Evolutionary conservation across 2,329 filamentous ascomycete species (phyloP).

Genomic region (Ilyonectria mors-panacis): DNA sequence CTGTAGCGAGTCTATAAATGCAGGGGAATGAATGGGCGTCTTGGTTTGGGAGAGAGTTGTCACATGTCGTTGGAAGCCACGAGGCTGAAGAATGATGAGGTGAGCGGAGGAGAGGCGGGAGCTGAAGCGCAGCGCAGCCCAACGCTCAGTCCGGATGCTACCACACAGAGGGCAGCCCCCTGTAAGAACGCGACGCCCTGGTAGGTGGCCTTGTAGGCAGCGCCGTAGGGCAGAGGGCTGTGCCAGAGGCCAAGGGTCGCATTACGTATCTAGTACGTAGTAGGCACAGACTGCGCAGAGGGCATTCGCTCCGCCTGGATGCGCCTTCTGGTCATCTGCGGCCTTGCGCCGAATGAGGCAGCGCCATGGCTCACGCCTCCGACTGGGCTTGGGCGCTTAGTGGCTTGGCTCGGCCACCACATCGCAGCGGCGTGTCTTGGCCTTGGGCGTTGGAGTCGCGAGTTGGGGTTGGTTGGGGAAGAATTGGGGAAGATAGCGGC

Average conservation of each 20-base stretch:
- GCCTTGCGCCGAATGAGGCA: neutral
- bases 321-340: neutral
- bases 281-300: no score
- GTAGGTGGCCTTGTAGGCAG: neutral
- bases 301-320: neutral
- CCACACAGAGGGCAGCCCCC: neutral
- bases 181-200: neutral
- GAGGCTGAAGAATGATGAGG: conserved; percentile 1
- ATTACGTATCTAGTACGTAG: neutral
- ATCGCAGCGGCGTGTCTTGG: neutral
- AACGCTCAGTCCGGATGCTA: neutral
- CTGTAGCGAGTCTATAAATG: neutral
- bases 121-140: neutral
- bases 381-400: neutral
- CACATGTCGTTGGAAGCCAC: conserved; percentile 1
- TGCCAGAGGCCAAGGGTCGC: neutral
- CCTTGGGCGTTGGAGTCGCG: neutral
- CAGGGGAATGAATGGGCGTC: neutral
- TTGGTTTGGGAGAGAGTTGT: neutral
- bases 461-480: neutral
- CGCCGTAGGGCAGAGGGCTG: neutral
- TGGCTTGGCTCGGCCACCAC: neutral
- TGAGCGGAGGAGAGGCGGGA: neutral
- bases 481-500: neutral
- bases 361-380: conserved; percentile 4